phyloP scores from a whole-genome alignment of 108 stramenopile species.

The Seminavis robusta region DNA sequence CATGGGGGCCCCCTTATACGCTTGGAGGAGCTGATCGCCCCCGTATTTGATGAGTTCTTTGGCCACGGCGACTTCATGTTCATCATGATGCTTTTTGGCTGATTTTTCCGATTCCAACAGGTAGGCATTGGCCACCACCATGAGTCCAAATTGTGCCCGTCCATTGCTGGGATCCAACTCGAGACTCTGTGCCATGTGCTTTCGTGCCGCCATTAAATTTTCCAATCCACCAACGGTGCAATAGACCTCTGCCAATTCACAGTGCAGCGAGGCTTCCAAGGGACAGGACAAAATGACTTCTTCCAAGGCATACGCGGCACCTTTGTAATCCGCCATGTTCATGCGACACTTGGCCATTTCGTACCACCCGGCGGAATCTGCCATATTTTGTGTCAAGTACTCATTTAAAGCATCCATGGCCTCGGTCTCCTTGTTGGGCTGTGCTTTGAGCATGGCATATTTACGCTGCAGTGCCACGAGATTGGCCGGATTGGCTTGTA shows the following conservation, averaged over 20 bases:
- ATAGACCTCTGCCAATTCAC: slow-evolving; percentile 68
- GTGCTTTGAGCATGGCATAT: slow-evolving; percentile 65
- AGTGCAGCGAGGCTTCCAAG: slow-evolving; percentile 58
- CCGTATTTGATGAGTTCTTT: slow-evolving; percentile 66
- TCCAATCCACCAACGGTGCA: slow-evolving; percentile 64
- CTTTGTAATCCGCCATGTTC: slow-evolving; percentile 59
- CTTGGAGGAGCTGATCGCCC: slow-evolving; percentile 44
- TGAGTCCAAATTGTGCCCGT: slow-evolving; percentile 69
- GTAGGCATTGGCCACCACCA: slow-evolving; percentile 62
- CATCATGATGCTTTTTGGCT: slow-evolving; percentile 48
- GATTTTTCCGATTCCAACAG: slow-evolving; percentile 46
- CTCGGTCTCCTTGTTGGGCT: slow-evolving; percentile 28
- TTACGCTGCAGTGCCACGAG: slow-evolving; percentile 68
- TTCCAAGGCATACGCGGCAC: slow-evolving; percentile 76
- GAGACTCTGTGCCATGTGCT: slow-evolving; percentile 76
- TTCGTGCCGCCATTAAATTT: slow-evolving; percentile 59
- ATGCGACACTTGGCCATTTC: slow-evolving; percentile 67
- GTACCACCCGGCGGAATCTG: slow-evolving; percentile 73
- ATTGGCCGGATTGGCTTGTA: slow-evolving; percentile 76
- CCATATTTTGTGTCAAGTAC: slow-evolving; percentile 47
- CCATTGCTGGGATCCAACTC: slow-evolving; percentile 60
- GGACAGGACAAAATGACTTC: slow-evolving; percentile 78
- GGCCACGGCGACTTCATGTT: slow-evolving; percentile 60
- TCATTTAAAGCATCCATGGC: slow-evolving; percentile 57
- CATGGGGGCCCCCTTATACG: slow-evolving; percentile 60